These are phyloP conservation scores for Ceratocystis diversiconidia DNA, from an alignment of 2,329 filamentous ascomycete species.

Conservation along the genomic window DNA sequence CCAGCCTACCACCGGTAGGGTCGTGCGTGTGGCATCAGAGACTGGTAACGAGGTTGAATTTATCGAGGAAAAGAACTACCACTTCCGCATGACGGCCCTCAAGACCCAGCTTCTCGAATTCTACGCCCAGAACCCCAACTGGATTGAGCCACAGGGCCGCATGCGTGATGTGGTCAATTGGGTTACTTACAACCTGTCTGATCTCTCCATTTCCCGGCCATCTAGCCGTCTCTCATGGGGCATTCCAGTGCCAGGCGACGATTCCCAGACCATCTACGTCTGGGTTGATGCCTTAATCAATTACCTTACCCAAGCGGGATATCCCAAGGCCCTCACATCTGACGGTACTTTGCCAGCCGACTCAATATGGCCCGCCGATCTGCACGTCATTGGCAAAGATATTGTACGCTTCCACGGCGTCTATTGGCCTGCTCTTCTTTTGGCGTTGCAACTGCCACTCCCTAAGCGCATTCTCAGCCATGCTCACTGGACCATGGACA, in stretches of 20 bases:
- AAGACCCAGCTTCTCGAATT: constrained; percentile 64
- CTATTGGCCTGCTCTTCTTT: constrained; percentile 93
- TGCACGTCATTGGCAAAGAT: constrained; percentile 91
- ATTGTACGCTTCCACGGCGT: constrained; percentile 93
- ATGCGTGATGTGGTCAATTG: constrained; percentile 68
- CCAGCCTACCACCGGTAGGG: constrained; percentile 67
- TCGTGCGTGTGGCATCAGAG: constrained; percentile 69
- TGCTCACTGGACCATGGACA: constrained; percentile 87
- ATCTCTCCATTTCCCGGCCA: constrained; percentile 81
- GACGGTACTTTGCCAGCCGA: constrained; percentile 46
- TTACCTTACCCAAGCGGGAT: constrained; percentile 71
- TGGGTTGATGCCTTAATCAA: constrained; percentile 96
- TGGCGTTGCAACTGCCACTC: constrained; percentile 68
- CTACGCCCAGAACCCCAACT: constrained; percentile 62
- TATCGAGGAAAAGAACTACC: constrained; percentile 86
- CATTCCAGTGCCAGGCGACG: constrained; percentile 72
- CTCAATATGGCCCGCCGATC: constrained; percentile 73
- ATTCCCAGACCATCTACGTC: constrained; percentile 84
- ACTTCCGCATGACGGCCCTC: constrained; percentile 79
- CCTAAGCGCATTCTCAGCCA: constrained; percentile 75
- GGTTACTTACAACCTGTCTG: constrained; percentile 64
- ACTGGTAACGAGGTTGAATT: constrained; percentile 90
- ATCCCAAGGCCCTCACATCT: neutral
- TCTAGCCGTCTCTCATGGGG: constrained; percentile 70
- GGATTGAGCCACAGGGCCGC: constrained; percentile 57